phyloP scores from a whole-genome alignment of 371 early-diverging fungal genomes.

The Nosema muscidifuracis region DNA sequence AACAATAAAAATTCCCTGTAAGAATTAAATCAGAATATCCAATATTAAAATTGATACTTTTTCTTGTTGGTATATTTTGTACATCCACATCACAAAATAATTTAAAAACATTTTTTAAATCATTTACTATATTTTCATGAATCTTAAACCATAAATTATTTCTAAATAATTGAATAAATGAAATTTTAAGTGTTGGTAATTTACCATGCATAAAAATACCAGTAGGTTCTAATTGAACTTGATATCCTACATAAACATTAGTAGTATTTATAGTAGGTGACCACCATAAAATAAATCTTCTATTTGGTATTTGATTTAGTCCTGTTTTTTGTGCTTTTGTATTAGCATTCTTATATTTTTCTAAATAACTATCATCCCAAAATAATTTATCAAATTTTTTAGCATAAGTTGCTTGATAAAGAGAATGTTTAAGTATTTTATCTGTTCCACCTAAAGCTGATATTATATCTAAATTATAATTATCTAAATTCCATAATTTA shows the following conservation, averaged over 20 bases:
- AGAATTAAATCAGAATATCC: constrained; percentile 79
- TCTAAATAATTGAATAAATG: constrained; percentile 93
- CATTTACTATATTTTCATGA: constrained; percentile 85
- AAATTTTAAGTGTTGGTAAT: constrained; percentile 94
- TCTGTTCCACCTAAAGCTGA: constrained; percentile 92
- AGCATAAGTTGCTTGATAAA: constrained; percentile 90
- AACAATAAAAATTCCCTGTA: constrained; percentile 91
- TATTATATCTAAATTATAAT: constrained; percentile 92
- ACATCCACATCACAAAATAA: constrained; percentile 1
- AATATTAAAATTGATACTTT: constrained; percentile 91
- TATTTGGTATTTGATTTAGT: constrained; percentile 95
- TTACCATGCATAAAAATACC: constrained; percentile 99
- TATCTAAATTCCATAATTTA: constrained; percentile 85
- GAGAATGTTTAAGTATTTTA: constrained; percentile 91
- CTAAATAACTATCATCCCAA: constrained; percentile 77
- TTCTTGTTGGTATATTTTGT: constrained; percentile 77
- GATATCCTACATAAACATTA: constrained; percentile 97
- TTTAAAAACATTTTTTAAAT: constrained; percentile 60
- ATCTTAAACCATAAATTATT: constrained; percentile 98
- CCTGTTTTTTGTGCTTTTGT: constrained; percentile 96
- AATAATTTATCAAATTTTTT: constrained; percentile 93
- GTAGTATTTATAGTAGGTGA: constrained; percentile 92
- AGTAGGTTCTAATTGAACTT: constrained; percentile 91
- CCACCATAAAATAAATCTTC: constrained; percentile 99
- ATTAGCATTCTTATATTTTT: constrained; percentile 32